These are phyloP conservation scores for Penicillium capsulatum DNA, from an alignment of 2,329 filamentous ascomycete genomes.

Conservation along the genomic window DNA sequence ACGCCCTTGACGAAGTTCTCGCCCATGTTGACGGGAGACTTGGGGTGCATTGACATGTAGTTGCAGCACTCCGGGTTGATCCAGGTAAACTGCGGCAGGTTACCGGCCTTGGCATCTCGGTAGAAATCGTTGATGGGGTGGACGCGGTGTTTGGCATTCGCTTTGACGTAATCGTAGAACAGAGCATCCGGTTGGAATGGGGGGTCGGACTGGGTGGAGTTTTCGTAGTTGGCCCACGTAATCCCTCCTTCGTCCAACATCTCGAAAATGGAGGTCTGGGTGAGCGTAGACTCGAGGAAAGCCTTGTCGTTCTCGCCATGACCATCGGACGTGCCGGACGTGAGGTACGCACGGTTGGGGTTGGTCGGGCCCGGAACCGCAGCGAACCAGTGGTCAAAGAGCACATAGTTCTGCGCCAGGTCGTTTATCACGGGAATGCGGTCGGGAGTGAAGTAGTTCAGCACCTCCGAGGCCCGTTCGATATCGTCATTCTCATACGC, in stretches of 20 bases:
- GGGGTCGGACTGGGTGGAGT: slow-evolving; percentile 32
- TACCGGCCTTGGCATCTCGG: slow-evolving; percentile 43
- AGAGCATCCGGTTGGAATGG: slow-evolving; percentile 12
- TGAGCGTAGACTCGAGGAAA: slow-evolving; percentile 34
- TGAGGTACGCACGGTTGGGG: slow-evolving; percentile 36
- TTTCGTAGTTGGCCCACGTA: slow-evolving; percentile 48
- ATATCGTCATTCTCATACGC: slow-evolving; percentile 35
- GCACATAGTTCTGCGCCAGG: slow-evolving; percentile 44
- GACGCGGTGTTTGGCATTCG: slow-evolving; percentile 34
- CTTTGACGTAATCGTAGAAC: slow-evolving; percentile 37
- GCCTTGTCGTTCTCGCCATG: slow-evolving; percentile 37
- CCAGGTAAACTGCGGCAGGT: slow-evolving; percentile 45
- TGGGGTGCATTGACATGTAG: slow-evolving; percentile 48
- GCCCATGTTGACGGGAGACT: slow-evolving; percentile 43
- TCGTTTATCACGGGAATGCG: slow-evolving; percentile 41
- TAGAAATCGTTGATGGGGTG: slow-evolving; percentile 43
- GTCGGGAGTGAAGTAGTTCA: slow-evolving; percentile 44
- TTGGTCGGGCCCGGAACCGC: slow-evolving; percentile 41
- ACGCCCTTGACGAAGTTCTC: slow-evolving; percentile 46
- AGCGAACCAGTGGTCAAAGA: slow-evolving; percentile 46
- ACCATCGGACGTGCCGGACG: slow-evolving; percentile 40
- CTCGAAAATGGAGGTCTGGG: slow-evolving; percentile 41
- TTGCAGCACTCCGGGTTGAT: slow-evolving; percentile 51
- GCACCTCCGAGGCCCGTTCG: slow-evolving; percentile 40
- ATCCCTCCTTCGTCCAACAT: slow-evolving; percentile 40